These are phyloP conservation scores for Sporothrix globosa DNA, from an alignment of 2,329 filamentous ascomycete genomes.

Conservation along the genomic window DNA sequence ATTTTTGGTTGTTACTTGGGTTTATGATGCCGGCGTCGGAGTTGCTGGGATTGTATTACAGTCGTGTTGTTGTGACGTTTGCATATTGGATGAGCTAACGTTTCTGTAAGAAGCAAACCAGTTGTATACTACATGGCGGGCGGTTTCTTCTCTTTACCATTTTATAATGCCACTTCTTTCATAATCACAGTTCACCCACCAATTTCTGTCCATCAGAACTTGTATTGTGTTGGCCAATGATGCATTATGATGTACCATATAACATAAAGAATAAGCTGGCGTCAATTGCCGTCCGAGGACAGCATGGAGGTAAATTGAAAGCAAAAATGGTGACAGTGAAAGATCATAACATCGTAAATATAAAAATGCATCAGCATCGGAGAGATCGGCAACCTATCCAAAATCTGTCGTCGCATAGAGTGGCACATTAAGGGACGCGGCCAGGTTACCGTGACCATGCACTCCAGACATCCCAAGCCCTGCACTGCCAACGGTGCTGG, in stretches of 20 bases:
- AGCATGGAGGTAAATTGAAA: neutral
- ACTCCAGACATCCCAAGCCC: neutral
- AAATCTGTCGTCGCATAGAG: conserved; percentile 26
- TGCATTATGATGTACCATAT: neutral
- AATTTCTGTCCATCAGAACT: neutral
- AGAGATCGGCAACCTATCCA: neutral
- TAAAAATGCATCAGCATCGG: neutral
- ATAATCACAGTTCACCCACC: neutral
- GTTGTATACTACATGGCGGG: neutral
- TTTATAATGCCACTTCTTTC: neutral
- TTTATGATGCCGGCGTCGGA: neutral
- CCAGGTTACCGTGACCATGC: neutral
- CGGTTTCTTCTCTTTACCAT: neutral
- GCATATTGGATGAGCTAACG: neutral
- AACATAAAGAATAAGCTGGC: neutral
- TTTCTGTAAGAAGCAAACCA: neutral
- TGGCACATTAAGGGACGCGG: conserved; percentile 9
- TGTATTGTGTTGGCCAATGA: neutral
- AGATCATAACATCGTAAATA: neutral
- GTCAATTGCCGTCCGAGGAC: neutral
- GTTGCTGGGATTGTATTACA: neutral
- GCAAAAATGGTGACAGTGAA: neutral
- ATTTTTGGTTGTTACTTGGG: neutral
- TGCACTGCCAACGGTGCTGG: neutral
- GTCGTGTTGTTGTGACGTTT: neutral